Conservation (phyloP, 441 rosid genomes). For the Populus tomentosa region DNA sequence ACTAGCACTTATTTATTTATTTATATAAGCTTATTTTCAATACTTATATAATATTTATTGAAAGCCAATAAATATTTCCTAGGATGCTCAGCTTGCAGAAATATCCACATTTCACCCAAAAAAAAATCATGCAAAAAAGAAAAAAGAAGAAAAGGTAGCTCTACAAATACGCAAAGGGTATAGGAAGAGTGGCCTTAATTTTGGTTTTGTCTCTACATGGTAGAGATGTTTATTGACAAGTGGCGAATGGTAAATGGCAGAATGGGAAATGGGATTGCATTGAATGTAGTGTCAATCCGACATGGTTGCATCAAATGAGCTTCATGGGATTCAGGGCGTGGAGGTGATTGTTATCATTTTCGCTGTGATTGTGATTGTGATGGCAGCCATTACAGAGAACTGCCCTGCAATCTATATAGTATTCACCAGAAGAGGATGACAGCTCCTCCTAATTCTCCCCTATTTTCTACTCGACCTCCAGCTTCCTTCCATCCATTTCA, state of each 20-base stretch:
- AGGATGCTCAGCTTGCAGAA: background rate
- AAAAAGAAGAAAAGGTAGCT: background rate
- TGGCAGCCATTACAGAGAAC: background rate
- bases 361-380: background rate
- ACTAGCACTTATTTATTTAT: too few relatives aligned
- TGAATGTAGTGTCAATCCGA: slow-evolving; percentile 11
- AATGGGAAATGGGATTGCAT: background rate
- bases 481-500: background rate
- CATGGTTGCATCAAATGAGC: slow-evolving; percentile 21
- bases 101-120: background rate
- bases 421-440: background rate
- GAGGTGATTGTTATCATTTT: background rate
- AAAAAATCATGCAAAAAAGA: background rate
- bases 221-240: background rate
- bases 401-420: background rate
- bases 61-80: background rate
- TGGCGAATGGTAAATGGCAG: slow-evolving; percentile 2
- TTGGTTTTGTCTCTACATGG: background rate
- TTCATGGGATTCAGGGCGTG: slow-evolving; percentile 26
- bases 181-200: background rate
- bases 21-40: too few relatives aligned
- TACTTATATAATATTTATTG: too few relatives aligned
- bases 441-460: background rate
- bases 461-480: background rate
- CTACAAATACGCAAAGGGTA: background rate